A percentile compares a stretch with the other conserved stretches of the same genome.
These are phyloP conservation scores for Anisogramma anomala DNA, from an alignment of 2,329 filamentous ascomycete genomes.

Conservation along the genomic window DNA sequence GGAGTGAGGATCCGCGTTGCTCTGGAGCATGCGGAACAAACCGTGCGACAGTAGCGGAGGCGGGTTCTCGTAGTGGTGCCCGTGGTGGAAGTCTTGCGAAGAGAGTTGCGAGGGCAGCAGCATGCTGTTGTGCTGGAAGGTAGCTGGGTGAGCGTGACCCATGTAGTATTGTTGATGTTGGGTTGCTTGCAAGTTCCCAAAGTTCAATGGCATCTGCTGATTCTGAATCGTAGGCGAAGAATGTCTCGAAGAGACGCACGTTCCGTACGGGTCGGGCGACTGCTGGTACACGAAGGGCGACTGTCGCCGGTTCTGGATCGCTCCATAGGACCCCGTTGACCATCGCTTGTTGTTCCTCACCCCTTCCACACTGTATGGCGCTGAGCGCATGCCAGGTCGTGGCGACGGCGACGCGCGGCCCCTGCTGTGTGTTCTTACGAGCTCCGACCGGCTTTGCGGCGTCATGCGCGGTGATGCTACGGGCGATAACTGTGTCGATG, in stretches of 20 bases:
- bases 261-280: conserved; percentile 46
- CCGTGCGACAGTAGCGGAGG: conserved; percentile 58
- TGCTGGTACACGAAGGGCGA: conserved; percentile 53
- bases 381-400: conserved; percentile 53
- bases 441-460: conserved; percentile 47
- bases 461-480: conserved; percentile 60
- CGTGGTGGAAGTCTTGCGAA: conserved; percentile 37
- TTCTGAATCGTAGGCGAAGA: conserved; percentile 38
- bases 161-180: conserved; percentile 46
- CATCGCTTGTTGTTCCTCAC: conserved; percentile 56
- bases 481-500: conserved; percentile 59
- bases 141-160: conserved; percentile 32
- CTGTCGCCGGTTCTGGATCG: conserved; percentile 41
- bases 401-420: conserved; percentile 62
- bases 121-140: conserved; percentile 46
- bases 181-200: conserved; percentile 42
- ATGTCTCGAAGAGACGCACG: conserved; percentile 42
- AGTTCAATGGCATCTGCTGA: conserved; percentile 40
- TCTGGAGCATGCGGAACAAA: conserved; percentile 62
- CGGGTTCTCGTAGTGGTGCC: conserved; percentile 45
- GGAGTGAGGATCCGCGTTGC: conserved; percentile 58
- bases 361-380: conserved; percentile 59
- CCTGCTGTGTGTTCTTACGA: conserved; percentile 53
- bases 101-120: conserved; percentile 45
- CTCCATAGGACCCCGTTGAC: conserved; percentile 64